Evolutionary conservation across 768 basidiomycete genomes (phyloP).

Genomic region (Termitomyces sp.): DNA sequence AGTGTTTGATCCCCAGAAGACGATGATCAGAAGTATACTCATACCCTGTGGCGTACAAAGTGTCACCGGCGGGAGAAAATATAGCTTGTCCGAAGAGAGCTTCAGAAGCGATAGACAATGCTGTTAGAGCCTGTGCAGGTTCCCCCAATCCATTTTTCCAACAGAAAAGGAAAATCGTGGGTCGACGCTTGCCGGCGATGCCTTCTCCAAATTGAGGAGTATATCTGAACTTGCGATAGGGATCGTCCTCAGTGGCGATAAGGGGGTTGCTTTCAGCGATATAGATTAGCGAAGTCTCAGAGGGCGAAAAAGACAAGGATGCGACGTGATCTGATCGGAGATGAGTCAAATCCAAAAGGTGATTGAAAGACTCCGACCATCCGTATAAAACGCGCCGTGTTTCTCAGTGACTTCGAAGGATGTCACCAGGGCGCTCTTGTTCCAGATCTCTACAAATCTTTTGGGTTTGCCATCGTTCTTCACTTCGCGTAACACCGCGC

Average conservation of each 20-base stretch:
- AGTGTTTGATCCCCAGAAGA: conserved; percentile 52
- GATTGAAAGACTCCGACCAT: conserved; percentile 36
- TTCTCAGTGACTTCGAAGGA: conserved; percentile 51
- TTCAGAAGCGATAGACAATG: conserved; percentile 13
- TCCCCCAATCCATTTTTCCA: conserved; percentile 29
- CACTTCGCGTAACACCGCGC: conserved; percentile 41
- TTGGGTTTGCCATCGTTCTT: conserved; percentile 37
- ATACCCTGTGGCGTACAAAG: conserved; percentile 58
- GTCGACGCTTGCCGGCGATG: conserved; percentile 44
- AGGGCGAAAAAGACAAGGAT: conserved; percentile 48
- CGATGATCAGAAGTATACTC: conserved; percentile 53
- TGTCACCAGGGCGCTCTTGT: conserved; percentile 33
- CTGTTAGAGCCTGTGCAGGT: neutral
- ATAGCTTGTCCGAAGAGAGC: conserved; percentile 51
- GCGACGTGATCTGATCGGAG: conserved; percentile 40
- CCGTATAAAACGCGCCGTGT: conserved; percentile 58
- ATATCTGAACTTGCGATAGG: conserved; percentile 46
- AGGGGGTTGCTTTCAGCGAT: conserved; percentile 49
- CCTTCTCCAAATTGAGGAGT: conserved; percentile 62
- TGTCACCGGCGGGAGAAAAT: conserved; percentile 37
- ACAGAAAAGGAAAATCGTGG: conserved; percentile 49
- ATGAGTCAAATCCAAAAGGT: neutral
- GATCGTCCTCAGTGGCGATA: conserved; percentile 22
- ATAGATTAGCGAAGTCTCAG: conserved; percentile 51
- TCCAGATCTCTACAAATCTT: conserved; percentile 60